These are phyloP conservation scores for Trifolium dubium DNA, from an alignment of 306 rosid species.

Conservation along the genomic window DNA sequence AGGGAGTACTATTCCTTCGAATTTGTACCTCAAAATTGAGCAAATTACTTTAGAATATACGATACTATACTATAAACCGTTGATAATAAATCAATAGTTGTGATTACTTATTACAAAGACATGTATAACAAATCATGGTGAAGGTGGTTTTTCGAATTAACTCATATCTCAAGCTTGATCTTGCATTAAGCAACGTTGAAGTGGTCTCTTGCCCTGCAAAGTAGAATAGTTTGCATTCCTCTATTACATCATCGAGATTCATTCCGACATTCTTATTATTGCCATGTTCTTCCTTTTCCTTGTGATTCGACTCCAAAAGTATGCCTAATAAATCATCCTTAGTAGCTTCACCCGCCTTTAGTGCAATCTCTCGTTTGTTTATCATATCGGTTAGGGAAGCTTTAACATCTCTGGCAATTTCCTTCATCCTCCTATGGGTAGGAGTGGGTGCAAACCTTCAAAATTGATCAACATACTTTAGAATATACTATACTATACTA, in stretches of 20 bases:
- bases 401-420: constrained; percentile 8
- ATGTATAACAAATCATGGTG: neutral
- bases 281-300: neutral
- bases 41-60: too few relatives aligned
- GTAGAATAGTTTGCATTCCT: constrained; percentile 5
- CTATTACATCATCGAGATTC: neutral
- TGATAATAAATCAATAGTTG: neutral
- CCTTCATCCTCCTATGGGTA: constrained; percentile 32
- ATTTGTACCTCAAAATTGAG: neutral
- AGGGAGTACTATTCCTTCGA: neutral
- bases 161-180: neutral
- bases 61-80: neutral
- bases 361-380: constrained; percentile 39
- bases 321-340: neutral
- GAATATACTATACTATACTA: too few relatives aligned
- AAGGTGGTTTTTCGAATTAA: too few relatives aligned
- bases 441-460: constrained; percentile 43
- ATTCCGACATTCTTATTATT: neutral
- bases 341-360: constrained; percentile 42
- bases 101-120: too few relatives aligned
- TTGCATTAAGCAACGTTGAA: neutral
- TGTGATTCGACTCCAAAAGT: neutral
- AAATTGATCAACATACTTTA: neutral
- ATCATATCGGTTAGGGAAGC: constrained; percentile 39
- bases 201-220: constrained; percentile 1